These are phyloP conservation scores for Saccharomycopsis lassenensis DNA, from an alignment of 805 yeast genomes.

Conservation along the genomic window DNA sequence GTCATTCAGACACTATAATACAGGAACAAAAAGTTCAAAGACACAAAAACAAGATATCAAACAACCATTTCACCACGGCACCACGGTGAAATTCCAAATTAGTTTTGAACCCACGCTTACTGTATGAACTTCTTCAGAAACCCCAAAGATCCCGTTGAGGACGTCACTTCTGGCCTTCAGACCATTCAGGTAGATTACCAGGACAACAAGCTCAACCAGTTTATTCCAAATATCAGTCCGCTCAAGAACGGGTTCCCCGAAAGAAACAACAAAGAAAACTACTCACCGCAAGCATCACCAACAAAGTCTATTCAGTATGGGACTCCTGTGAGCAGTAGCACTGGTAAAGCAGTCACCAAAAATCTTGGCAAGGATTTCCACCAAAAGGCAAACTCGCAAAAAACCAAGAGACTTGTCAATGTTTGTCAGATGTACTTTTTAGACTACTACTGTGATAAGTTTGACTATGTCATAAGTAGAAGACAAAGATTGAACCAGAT, in stretches of 20 bases:
- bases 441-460: constrained; percentile 92
- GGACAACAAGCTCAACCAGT: constrained; percentile 4
- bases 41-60: too few species aligned
- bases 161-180: constrained; percentile 12
- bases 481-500: constrained; percentile 72
- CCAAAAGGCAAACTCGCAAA: constrained; percentile 52
- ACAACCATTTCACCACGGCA: too few species aligned
- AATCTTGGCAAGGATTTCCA: constrained; percentile 33
- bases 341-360: constrained; percentile 18
- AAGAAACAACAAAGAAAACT: constrained; percentile 14
- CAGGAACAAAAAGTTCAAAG: too few species aligned
- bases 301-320: constrained; percentile 18
- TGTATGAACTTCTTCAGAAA: constrained; percentile 11
- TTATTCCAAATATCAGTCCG: constrained; percentile 9
- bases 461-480: constrained; percentile 83
- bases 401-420: constrained; percentile 75
- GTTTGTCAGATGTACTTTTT: constrained; percentile 90
- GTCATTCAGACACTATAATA: too few species aligned
- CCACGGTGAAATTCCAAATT: too few species aligned
- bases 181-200: constrained; percentile 16
- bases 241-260: constrained; percentile 1
- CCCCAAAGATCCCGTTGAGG: constrained; percentile 8
- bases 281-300: constrained; percentile 18
- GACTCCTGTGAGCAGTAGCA: constrained; percentile 20
- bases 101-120: too few species aligned